Evolutionary conservation across 257 asterid species (phyloP), one percentile per base, ranked within the genome.

Genomic region (Haberlea rhodopensis): DNA sequence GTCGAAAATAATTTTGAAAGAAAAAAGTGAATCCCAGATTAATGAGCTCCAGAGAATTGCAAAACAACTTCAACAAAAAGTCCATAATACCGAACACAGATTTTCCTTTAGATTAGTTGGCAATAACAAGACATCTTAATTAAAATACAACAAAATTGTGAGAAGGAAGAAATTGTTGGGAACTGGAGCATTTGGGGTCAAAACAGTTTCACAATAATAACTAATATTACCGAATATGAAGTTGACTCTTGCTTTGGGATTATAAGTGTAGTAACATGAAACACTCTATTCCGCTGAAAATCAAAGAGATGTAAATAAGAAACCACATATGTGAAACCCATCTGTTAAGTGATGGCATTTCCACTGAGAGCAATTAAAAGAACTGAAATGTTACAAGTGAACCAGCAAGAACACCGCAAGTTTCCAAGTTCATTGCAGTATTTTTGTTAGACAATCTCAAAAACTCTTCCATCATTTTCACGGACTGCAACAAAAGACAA

Each of bases 241-340:
- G 89, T 83, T 18, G 84, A 73, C 72, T 83, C 86, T 66, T 83
- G 89, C 82, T 83, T 83, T 46, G 89, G 89, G 54, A 83, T 71
- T 63, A 83, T 78, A 53, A 83, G 83, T 25, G 83, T 78, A 22
- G 82, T 78, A 51, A 83, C 74, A 52, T 78, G 79, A 49, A 77
- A 83, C 20, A 80, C 86, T 74, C 82, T 73, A 66, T 83, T 78
- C 70, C 62, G 73, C 89, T 83, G 80, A 72, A 74, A 66, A 70
- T 40, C 66, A 62, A 65, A 16, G 23, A 66, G 77, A 66, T 52
- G 63, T 28, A 62, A 58, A 22, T 71, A 54, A 69, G 71, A 57
- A 13, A 56, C 27, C 28, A 40, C 19, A 18, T 23, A 32, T 16
- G 22, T 7, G 13, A 49, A 57, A 56, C 23, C 10, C 29, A 16